A percentile compares a stretch with the other conserved stretches of the same genome.
Evolutionary conservation across 192 early-diverging fungal genomes (phyloP).

Genomic region (Spinellus fusiger): DNA sequence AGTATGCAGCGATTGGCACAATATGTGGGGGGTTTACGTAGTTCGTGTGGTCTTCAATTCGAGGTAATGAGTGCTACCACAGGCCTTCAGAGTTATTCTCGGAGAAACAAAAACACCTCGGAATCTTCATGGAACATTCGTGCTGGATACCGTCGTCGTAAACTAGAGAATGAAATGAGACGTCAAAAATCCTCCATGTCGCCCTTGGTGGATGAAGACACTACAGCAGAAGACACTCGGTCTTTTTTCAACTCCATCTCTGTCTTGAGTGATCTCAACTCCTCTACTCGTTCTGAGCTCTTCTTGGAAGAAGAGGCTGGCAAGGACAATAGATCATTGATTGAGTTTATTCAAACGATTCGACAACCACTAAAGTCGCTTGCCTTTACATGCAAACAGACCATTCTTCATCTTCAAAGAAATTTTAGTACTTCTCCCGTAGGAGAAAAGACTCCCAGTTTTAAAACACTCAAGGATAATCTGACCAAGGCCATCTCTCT

Average conservation of each 20-base stretch:
- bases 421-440: conserved; percentile 26
- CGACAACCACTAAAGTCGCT: conserved; percentile 49
- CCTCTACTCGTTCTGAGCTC: not conserved
- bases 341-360: conserved; percentile 46
- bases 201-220: not conserved
- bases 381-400: conserved; percentile 50
- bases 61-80: conserved; percentile 40
- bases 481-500: conserved; percentile 42
- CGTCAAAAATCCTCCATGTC: conserved; percentile 8
- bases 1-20: conserved; percentile 63
- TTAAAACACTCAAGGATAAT: conserved; percentile 35
- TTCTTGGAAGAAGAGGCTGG: conserved; percentile 12
- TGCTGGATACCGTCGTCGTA: conserved; percentile 24
- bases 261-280: not conserved
- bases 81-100: not conserved
- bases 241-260: not conserved
- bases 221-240: not conserved
- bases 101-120: not conserved
- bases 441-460: conserved; percentile 13
- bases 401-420: conserved; percentile 42
- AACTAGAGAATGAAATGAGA: conserved; percentile 26
- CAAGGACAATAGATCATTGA: conserved; percentile 26
- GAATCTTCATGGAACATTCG: conserved; percentile 14
- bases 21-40: conserved; percentile 62
- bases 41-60: conserved; percentile 64